phyloP scores from a whole-genome alignment of 768 basidiomycete genomes.

The Candolleomyces eurysporus region DNA sequence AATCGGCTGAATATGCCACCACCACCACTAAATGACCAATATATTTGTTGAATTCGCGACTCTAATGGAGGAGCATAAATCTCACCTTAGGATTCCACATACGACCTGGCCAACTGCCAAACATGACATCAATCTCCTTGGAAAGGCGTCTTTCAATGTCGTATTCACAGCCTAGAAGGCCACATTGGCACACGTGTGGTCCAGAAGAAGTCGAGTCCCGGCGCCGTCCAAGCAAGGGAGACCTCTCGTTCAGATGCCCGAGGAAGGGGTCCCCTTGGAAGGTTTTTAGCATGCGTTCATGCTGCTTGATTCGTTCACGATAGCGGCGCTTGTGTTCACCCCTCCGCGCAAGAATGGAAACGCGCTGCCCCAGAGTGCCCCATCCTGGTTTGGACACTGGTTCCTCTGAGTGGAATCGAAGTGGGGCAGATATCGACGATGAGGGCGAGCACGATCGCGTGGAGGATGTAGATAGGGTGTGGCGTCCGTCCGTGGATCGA shows the following conservation, averaged over 20 bases:
- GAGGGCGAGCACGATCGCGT: slow-evolving; percentile 65
- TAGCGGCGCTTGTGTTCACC: slow-evolving; percentile 12
- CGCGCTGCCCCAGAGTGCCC: slow-evolving; percentile 61
- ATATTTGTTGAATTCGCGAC: background rate
- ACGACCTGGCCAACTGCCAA: slow-evolving; percentile 51
- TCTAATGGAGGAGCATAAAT: slow-evolving; percentile 23
- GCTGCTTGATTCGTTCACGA: background rate
- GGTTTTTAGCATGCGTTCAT: background rate
- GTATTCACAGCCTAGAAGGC: background rate
- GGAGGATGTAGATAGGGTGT: slow-evolving; percentile 28
- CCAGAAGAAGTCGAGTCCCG: background rate
- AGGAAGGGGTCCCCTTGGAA: background rate
- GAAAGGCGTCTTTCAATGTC: slow-evolving; percentile 7
- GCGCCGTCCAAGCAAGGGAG: background rate
- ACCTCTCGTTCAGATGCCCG: background rate
- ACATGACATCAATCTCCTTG: slow-evolving; percentile 13
- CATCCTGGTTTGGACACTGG: slow-evolving; percentile 48
- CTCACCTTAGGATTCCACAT: slow-evolving; percentile 65
- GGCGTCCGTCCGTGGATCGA: slow-evolving; percentile 3
- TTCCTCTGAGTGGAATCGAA: slow-evolving; percentile 56
- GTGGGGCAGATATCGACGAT: slow-evolving; percentile 79
- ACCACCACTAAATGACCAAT: slow-evolving; percentile 66
- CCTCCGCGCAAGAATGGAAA: slow-evolving; percentile 36
- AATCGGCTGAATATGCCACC: slow-evolving; percentile 69
- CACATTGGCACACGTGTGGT: background rate